Conservation (phyloP, 441 rosid species). For the Oxalis stricta region DNA sequence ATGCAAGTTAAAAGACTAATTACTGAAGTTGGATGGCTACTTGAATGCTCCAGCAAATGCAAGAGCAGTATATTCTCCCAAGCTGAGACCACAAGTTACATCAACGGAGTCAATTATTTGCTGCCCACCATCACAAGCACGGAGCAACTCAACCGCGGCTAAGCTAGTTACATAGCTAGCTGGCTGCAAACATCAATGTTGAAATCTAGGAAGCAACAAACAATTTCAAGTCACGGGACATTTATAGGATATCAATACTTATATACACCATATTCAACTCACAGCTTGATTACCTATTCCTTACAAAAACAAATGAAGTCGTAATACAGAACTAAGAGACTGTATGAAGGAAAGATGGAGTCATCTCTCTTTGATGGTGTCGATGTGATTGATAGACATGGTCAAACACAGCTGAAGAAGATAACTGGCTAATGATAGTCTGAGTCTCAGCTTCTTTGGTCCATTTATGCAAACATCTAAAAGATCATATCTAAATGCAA, state of each 20-base stretch:
- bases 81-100: constrained; percentile 92
- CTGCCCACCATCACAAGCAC: constrained; percentile 77
- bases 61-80: constrained; percentile 95
- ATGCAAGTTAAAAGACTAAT: no score
- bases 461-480: constrained; percentile 75
- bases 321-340: no score
- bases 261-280: no score
- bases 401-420: background rate
- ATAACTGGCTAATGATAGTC: constrained; percentile 96
- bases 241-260: no score
- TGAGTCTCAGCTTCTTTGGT: constrained; percentile 88
- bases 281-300: no score
- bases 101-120: constrained; percentile 83
- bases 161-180: constrained; percentile 97
- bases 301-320: no score
- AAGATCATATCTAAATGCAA: constrained; percentile 65
- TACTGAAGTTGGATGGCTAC: no score
- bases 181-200: no score
- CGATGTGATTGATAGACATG: background rate
- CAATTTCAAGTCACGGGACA: no score
- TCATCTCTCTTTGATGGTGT: no score
- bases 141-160: constrained; percentile 89
- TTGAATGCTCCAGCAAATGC: constrained; percentile 97
- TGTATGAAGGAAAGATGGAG: no score
- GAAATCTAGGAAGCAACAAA: no score